Base-by-base conservation (phyloP, 2,329 filamentous ascomycete species). In the Gliomastix tumulicola region DNA sequence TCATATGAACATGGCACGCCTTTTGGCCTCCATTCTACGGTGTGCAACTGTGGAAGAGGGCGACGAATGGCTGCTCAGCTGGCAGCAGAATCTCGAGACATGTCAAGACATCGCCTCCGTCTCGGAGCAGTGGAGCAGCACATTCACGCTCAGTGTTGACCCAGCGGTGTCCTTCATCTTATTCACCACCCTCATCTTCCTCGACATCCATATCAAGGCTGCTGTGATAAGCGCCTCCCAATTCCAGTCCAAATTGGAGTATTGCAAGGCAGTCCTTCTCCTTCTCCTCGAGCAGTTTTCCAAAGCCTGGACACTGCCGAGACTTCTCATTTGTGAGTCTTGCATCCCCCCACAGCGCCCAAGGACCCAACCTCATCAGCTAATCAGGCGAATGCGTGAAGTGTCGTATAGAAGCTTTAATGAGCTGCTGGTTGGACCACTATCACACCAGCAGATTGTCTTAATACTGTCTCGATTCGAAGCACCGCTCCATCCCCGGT, bases 301-400 rank as follows among this genome's bases (percentile, higher is more conserved):
- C 10, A 31, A 35, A 19, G 22, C 28, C 16, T 45, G 43, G 41
- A 45, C 41, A 4, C 30, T 42, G 15, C 32, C 41, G 12, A 37
- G 36, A 27, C 39, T 45, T 11, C 37, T 44, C 13, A 44, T 40
- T 16, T 38, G 43, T 45, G 32, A 38, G 43, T 37, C 21, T n/a
- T n/a, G n/a, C n/a, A n/a, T n/a, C n/a, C n/a, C n/a, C n/a, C n/a
- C n/a, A n/a, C n/a, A n/a, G n/a, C n/a, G n/a, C n/a, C n/a, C n/a
- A n/a, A n/a, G n/a, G n/a, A n/a, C n/a, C n/a, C n/a, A n/a, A n/a
- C n/a, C n/a, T n/a, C n/a, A n/a, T n/a, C n/a, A n/a, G 15, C 20
- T 18, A 11, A 6, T 21, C 33, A 30, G 16, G 9, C 16, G 15
- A 27, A 30, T 16, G 12, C 17, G 7, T n/a, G 7, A n/a, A 44